phyloP scores from a whole-genome alignment of 75 land plant genomes.

The Pseudotsuga menziesii region DNA sequence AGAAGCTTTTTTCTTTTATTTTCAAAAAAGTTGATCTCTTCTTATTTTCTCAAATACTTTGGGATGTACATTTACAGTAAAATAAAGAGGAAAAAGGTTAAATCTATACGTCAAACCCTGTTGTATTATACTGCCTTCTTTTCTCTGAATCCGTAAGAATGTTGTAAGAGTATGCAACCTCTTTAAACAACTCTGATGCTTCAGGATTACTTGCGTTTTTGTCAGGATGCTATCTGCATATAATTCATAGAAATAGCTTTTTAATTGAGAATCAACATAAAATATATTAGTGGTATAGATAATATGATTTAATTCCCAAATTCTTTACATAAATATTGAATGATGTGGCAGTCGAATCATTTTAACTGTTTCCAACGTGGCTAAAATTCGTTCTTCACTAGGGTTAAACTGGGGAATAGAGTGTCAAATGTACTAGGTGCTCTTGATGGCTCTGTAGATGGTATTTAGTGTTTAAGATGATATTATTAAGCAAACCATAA shows the following conservation, averaged over 20 bases:
- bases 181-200: conserved; percentile 81
- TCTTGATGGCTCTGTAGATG: no score
- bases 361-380: neutral
- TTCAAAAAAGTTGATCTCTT: neutral
- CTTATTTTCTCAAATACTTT: neutral
- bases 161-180: conserved; percentile 84
- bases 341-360: neutral
- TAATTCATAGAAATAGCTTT: neutral
- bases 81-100: neutral
- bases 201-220: conserved; percentile 86
- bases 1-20: neutral
- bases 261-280: no score
- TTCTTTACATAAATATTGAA: neutral
- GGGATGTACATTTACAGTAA: neutral
- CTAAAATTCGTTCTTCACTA: neutral
- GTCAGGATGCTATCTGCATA: conserved; percentile 80
- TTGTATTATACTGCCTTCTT: conserved; percentile 68
- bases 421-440: neutral
- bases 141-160: conserved; percentile 87
- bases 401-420: neutral
- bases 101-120: conserved; percentile 63
- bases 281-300: no score
- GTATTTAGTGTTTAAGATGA: no score
- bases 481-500: no score
- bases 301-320: no score